Base-by-base conservation (phyloP, 1,284 basidiomycete species). In the Puccinia hordei region DNA sequence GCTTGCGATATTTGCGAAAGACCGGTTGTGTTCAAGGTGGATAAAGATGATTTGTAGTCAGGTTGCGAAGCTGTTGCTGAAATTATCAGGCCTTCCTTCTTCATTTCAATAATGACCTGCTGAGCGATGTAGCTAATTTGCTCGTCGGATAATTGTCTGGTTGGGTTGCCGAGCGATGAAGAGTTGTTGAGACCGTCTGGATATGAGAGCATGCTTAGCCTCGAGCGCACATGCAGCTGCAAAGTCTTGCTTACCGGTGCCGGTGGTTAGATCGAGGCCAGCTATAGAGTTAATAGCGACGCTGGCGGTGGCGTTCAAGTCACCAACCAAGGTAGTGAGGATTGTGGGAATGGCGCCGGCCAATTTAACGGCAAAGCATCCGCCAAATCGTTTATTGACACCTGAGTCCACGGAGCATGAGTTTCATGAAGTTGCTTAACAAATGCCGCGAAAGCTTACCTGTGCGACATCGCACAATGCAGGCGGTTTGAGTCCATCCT, bases 331-430 rank as follows among this genome's bases (percentile, higher is more conserved):
- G 30, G 27, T 30, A n/a, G 35, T 30, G 30, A 30, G 17, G 59
- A 19, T 5, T 6, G 59, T 33, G n/a, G 35, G 35, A 63, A 44
- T 30, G 22, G 65, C 19, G 12, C n/a, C 65, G 27, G 41, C 24
- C 65, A 78, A 27, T 38, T 69, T 78, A 35, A 65, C 76, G 0
- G 76, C 76, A 57, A 78, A 78, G 35, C 76, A 78, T 35, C 76
- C 76, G 3, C 76, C 76, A 61, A 78, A 78, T 44, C 76, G 46
- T 24, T 71, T 69, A 38, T 78, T 78, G 24, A 78, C 76, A 49
- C 76, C 76, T 78, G 27, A 13, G 44, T 35, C 9, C 24, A 51
- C 49, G 49, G 6, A n/a, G 15, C 38, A n/a, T 51, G 13, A 51
- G 49, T 9, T 15, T 51, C 13, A 15, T 15, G 8, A n/a, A n/a